These are phyloP conservation scores for Nevesoporus exiguus DNA, from an alignment of 768 basidiomycete genomes.

Conservation along the genomic window DNA sequence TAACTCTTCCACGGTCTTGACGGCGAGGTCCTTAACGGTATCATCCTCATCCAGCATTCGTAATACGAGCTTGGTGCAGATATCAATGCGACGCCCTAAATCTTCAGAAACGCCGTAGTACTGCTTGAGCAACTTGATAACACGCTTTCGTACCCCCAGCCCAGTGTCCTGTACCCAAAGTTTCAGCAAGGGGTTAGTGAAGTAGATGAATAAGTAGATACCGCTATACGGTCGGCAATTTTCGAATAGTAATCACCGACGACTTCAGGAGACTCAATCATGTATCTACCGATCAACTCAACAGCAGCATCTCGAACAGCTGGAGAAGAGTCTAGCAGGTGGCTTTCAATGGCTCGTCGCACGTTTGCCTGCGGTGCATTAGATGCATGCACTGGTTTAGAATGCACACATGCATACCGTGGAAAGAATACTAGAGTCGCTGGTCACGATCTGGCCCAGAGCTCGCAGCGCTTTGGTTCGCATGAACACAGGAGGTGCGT, in stretches of 20 bases:
- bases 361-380: constrained; percentile 58
- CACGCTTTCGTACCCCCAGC: constrained; percentile 88
- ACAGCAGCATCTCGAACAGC: constrained; percentile 96
- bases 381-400: not conserved
- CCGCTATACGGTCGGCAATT: constrained; percentile 88
- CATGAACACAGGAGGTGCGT: constrained; percentile 86
- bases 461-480: constrained; percentile 92
- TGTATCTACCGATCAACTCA: constrained; percentile 96
- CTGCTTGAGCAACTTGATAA: constrained; percentile 88
- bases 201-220: constrained; percentile 37
- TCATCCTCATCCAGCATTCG: constrained; percentile 94
- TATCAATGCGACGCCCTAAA: constrained; percentile 63
- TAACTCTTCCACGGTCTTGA: constrained; percentile 86
- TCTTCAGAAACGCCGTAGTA: constrained; percentile 70
- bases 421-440: constrained; percentile 79
- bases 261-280: constrained; percentile 86
- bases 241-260: constrained; percentile 84
- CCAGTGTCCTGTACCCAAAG: constrained; percentile 74
- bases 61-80: constrained; percentile 74
- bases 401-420: constrained; percentile 45
- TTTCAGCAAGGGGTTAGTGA: not conserved
- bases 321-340: constrained; percentile 87
- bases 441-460: constrained; percentile 83
- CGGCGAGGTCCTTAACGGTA: constrained; percentile 87
- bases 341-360: constrained; percentile 81